Evolutionary conservation across 345 rosid species (phyloP).

Genomic region (Lepidium africanum): DNA sequence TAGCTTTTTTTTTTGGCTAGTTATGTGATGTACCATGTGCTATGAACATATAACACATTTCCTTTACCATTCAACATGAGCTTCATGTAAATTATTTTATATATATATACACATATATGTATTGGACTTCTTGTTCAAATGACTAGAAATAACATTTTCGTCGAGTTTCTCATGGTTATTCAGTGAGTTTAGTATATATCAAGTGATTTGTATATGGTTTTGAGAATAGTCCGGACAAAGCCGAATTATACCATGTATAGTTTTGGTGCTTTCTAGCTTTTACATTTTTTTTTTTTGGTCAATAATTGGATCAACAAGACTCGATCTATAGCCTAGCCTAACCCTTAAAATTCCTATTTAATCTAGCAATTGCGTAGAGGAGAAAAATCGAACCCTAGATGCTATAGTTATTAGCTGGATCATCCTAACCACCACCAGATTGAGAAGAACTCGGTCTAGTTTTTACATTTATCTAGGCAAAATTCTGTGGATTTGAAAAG

Average conservation of each 20-base stretch:
- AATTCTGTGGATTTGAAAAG: background rate
- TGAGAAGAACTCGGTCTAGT: no score
- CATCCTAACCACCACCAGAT: no score
- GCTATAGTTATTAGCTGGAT: no score
- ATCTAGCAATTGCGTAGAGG: no score
- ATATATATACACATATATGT: no score
- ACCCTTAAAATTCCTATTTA: no score
- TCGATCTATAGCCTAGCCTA: no score
- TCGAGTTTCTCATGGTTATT: background rate
- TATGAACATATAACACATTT: background rate
- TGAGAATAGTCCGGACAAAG: no score
- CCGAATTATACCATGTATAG: no score
- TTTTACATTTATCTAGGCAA: background rate
- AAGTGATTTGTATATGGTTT: background rate
- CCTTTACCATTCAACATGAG: background rate
- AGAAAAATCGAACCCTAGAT: no score
- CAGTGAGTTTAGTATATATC: background rate
- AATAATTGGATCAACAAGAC: no score
- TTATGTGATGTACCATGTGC: slow-evolving; percentile 7
- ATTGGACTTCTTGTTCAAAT: background rate
- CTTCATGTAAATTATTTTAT: background rate
- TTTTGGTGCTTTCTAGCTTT: background rate
- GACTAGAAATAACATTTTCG: background rate
- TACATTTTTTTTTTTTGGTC: no score
- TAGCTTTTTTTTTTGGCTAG: background rate